Evolutionary conservation across 768 basidiomycete species (phyloP).

Genomic region (Trametes cingulata): DNA sequence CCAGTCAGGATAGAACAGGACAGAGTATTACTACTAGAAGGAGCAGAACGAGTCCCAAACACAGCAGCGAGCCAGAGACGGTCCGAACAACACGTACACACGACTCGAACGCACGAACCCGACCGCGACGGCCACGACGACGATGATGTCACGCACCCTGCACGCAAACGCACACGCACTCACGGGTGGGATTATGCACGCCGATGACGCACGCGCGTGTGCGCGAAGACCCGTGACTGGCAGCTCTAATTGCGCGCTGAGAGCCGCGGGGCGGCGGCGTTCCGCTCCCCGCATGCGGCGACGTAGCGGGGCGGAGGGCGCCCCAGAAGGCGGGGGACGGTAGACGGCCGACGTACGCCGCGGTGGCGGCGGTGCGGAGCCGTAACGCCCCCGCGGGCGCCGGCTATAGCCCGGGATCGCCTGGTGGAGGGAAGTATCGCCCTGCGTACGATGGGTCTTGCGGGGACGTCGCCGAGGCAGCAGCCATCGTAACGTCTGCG

Average conservation of each 20-base stretch:
- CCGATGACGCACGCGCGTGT: neutral
- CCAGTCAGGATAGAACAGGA: neutral
- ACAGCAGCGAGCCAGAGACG: slow-evolving; percentile 1
- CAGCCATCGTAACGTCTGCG: slow-evolving; percentile 17
- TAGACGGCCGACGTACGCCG: neutral
- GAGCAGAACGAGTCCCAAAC: neutral
- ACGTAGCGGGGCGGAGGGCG: neutral
- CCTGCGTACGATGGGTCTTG: slow-evolving; percentile 16
- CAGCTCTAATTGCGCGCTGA: neutral
- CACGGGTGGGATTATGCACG: neutral
- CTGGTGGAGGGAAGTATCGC: slow-evolving; percentile 17
- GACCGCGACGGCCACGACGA: neutral
- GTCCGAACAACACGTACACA: slow-evolving; percentile 7
- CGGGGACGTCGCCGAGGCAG: slow-evolving; percentile 5
- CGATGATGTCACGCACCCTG: slow-evolving; percentile 10
- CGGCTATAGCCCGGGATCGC: slow-evolving; percentile 15
- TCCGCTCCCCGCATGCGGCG: neutral
- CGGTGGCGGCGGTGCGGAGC: neutral
- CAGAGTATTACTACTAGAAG: neutral
- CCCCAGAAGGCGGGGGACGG: neutral
- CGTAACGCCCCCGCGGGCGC: neutral
- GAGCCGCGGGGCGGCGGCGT: neutral
- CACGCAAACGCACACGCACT: neutral
- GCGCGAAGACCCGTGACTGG: slow-evolving; percentile 4
- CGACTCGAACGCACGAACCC: too few relatives aligned